Percentiles rank a stretch among this genome's conserved stretches.
These are phyloP conservation scores for Closterium sp. DNA, from an alignment of 139 green algal species.

Conservation along the genomic window DNA sequence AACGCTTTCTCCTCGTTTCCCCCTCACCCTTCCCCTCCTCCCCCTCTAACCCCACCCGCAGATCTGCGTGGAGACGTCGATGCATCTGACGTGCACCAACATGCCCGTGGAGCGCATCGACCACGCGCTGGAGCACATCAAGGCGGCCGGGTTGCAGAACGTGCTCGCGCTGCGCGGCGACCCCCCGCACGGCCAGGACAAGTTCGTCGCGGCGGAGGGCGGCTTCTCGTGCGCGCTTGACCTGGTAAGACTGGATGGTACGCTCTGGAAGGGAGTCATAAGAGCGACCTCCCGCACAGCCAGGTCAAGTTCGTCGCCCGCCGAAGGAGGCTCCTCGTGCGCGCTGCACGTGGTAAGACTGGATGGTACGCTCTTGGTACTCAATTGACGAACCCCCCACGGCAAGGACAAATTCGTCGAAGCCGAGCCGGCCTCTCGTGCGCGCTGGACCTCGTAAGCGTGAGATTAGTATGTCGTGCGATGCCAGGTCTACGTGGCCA, in stretches of 20 bases:
- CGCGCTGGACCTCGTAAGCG: background rate
- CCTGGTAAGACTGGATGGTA: conserved; percentile 57
- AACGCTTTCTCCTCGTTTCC: no score
- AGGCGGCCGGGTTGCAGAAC: conserved; percentile 86
- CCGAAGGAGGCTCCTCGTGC: conserved; percentile 91
- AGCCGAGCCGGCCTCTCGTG: conserved; percentile 92
- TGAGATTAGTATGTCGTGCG: background rate
- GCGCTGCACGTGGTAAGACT: conserved; percentile 81
- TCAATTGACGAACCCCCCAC: conserved; percentile 67
- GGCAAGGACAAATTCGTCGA: conserved; percentile 83
- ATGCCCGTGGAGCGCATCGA: conserved; percentile 88
- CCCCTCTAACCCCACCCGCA: conserved; percentile 22
- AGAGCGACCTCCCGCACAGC: conserved; percentile 82
- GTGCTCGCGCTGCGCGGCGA: conserved; percentile 93
- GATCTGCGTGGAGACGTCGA: conserved; percentile 96
- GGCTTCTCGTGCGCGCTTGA: conserved; percentile 92
- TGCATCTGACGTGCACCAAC: conserved; percentile 99
- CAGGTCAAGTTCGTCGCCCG: conserved; percentile 79
- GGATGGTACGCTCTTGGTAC: no score
- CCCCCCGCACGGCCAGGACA: conserved; percentile 91
- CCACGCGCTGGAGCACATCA: conserved; percentile 76
- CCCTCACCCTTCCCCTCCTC: no score
- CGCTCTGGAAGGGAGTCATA: no score
- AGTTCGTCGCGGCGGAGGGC: conserved; percentile 78
- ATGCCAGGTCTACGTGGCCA: no score